Evolutionary conservation across 495 filamentous ascomycete genomes (phyloP), one percentile per base, ranked within the genome.

Genomic region (Bacidia gigantensis): DNA sequence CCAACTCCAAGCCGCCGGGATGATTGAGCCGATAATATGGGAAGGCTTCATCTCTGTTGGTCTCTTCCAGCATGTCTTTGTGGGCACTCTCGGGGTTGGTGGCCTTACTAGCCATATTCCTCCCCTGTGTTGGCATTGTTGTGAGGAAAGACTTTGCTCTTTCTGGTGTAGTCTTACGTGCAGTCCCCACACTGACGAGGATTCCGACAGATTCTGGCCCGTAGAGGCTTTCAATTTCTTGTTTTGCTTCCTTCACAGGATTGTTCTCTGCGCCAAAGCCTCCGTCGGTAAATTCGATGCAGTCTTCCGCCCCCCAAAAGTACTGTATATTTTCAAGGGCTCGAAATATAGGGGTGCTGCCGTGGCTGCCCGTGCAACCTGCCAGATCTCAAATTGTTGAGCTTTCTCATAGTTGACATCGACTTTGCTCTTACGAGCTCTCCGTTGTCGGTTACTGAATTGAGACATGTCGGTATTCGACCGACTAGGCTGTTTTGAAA

Each of bases 131-230:
- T 50, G 10, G 41, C 10, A 58, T 49, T 11, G 12, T 44, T 29
- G 52, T 12, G 26, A 44, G 25, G n/a, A 57, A 43, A 21, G 26
- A 39, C 23, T 18, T 17, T 21, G 25, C 18, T 20, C 38, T 48
- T 7, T 24, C 11, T 26, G 20, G 1, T 22, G 10, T 43, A 7
- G 9, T 17, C 17, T 21, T 21, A 11, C 44, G 22, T 1, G 57
- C 47, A n/a, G 59, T 60, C n/a, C 58, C 58, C 12, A 60, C 21
- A 25, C 58, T 60, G 11, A 60, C 56, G n/a, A 60, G 21, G 22
- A 49, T 24, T 3, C 52, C 56, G 26, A 58, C 32, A 3, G 51
- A 51, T 12, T 12, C 24, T 5, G 11, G 1, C 14, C 52, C 52
- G 24, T 47, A 24, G 12, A 52, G 21, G 1, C 49, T 48, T 52